Evolutionary conservation across 1,284 basidiomycete species (phyloP), one percentile per base, ranked within the genome.

Genomic region (Pseudozyma sp.): DNA sequence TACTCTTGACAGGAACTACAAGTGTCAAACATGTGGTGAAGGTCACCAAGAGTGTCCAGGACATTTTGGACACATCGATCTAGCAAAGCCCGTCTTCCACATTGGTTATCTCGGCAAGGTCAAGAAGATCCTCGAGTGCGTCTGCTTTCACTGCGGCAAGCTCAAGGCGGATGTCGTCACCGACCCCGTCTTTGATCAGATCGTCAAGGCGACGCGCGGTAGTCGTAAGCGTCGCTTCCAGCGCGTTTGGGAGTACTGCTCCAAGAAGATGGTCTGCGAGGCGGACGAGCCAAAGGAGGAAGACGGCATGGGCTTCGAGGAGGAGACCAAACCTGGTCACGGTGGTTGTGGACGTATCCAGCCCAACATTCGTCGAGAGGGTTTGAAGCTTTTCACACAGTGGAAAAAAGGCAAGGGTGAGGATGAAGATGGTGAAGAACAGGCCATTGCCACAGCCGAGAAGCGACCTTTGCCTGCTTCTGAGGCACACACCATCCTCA

Each of bases 81-180:
- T 99, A 79, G 95, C 95, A 52, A 89, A 94, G 78, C 95, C 96
- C 16, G 95, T 97, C 36, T 99, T 95, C 85, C 96, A 95, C 86
- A 93, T 94, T 85, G 95, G 97, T 56, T 99, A 99, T 88, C 91
- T 99, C 82, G 90, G 93, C 86, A 99, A 98, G 90, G 95, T 98
- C 86, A 99, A 99, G 89, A 99, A 99, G 89, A 97, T 99, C 83
- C 87, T 98, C 87, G 97, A 99, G 89, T 93, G 92, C 87, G 94
- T 99, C 80, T 99, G 97, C 88, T 93, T 95, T 82, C 95, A 96
- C 85, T 99, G 97, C 87, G 97, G 97, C 83, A 97, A 93, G 87
- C 89, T 99, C 79, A 98, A 97, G 89, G 93, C 93, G 76, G 95
- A 97, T 87, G 68, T 72, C 48, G 81, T 81, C 31, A 82, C 82